A percentile compares a stretch with the other conserved stretches of the same genome.
Evolutionary conservation across 2,329 filamentous ascomycete species (phyloP).

Genomic region (Aspergillus eucalypticola): DNA sequence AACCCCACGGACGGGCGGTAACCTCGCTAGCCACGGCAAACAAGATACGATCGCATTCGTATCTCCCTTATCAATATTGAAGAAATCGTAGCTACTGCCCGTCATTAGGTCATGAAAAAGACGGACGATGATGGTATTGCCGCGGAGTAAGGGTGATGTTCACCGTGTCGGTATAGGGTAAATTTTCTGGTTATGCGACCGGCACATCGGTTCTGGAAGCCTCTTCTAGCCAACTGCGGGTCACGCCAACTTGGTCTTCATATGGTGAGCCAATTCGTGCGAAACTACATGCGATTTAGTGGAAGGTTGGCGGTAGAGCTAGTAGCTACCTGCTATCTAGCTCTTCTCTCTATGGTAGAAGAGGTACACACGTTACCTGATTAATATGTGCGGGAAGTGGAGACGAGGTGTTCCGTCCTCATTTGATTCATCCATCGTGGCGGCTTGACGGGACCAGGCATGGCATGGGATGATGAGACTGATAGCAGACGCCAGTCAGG

Average conservation of each 20-base stretch:
- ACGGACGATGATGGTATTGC: too few relatives aligned
- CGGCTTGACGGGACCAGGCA: not conserved
- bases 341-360: not conserved
- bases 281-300: not conserved
- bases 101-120: too few relatives aligned
- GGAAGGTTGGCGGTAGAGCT: not conserved
- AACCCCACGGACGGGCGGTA: not conserved
- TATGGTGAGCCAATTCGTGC: not conserved
- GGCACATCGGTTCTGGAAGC: conserved; percentile 10
- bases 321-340: not conserved
- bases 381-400: conserved; percentile 14
- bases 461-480: not conserved
- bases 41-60: not conserved
- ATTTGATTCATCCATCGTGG: conserved; percentile 7
- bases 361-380: conserved; percentile 1
- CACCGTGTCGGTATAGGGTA: too few relatives aligned
- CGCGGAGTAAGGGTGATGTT: too few relatives aligned
- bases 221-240: conserved; percentile 8
- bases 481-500: not conserved
- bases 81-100: not conserved
- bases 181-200: not conserved
- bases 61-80: not conserved
- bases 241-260: conserved; percentile 8
- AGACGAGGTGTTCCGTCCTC: conserved; percentile 5
- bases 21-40: not conserved